These are phyloP conservation scores for Suillus spraguei DNA, from an alignment of 768 basidiomycete species.

Conservation along the genomic window DNA sequence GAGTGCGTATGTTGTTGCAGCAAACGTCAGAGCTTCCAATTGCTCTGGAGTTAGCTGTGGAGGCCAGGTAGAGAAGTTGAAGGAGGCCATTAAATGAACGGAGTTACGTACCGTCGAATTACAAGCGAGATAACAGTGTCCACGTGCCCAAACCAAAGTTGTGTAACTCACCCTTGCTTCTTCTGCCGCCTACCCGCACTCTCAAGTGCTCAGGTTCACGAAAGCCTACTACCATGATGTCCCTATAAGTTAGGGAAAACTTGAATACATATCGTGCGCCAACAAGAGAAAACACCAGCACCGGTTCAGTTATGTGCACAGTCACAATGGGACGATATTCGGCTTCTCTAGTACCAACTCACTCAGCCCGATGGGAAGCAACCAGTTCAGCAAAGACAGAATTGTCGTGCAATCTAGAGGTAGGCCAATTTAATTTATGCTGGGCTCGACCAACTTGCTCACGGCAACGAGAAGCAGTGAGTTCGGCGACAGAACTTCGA, in stretches of 20 bases:
- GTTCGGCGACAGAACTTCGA: no score
- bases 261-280: no score
- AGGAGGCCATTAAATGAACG: constrained; percentile 28
- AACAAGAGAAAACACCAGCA: no score
- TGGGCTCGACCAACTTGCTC: background rate
- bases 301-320: no score
- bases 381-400: no score
- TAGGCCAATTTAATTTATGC: background rate
- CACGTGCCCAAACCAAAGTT: background rate
- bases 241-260: no score
- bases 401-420: no score
- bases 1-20: constrained; percentile 82
- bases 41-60: constrained; percentile 64
- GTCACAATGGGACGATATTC: no score
- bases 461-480: background rate
- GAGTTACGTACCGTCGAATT: background rate
- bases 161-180: background rate
- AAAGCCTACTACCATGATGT: background rate
- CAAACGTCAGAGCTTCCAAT: constrained; percentile 56
- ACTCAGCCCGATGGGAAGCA: no score
- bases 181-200: no score
- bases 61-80: constrained; percentile 71
- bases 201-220: no score
- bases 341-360: no score
- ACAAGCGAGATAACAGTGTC: background rate